Evolutionary conservation across 768 basidiomycete genomes (phyloP).

Genomic region (Lactarius deliciosus): DNA sequence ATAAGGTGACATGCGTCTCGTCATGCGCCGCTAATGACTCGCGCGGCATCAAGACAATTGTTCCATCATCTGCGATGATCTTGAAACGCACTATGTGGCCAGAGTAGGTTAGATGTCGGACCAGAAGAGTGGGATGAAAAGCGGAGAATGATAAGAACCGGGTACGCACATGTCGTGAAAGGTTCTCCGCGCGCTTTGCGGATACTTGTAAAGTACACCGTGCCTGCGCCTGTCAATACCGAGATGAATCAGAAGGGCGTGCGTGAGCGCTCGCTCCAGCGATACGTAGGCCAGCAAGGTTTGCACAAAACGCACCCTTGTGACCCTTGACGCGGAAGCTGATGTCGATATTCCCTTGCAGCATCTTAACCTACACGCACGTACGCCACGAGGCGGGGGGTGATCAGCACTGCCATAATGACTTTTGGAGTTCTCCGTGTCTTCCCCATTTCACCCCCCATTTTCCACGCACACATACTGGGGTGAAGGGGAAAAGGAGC

Average conservation of each 20-base stretch:
- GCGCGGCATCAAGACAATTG: constrained; percentile 9
- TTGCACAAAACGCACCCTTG: constrained; percentile 46
- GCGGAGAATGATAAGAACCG: background rate
- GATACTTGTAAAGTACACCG: constrained; percentile 81
- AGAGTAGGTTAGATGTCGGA: background rate
- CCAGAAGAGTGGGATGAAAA: background rate
- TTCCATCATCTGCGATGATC: constrained; percentile 23
- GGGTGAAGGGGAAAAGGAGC: no score
- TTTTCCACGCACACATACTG: background rate
- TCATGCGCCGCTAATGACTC: background rate
- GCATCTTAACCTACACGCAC: constrained; percentile 57
- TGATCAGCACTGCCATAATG: constrained; percentile 12
- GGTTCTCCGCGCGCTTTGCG: constrained; percentile 69
- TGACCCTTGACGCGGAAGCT: constrained; percentile 75
- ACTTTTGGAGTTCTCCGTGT: background rate
- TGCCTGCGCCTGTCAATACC: constrained; percentile 56
- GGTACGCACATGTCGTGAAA: constrained; percentile 64
- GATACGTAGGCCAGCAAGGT: background rate
- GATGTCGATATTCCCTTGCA: constrained; percentile 76
- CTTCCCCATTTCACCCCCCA: background rate
- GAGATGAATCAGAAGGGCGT: background rate
- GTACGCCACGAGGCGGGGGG: background rate
- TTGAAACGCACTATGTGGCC: constrained; percentile 20
- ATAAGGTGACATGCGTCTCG: background rate
- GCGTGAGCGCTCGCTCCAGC: background rate